Base-by-base conservation (phyloP, 2,329 filamentous ascomycete genomes). In the Dactylellina haptotyla region DNA sequence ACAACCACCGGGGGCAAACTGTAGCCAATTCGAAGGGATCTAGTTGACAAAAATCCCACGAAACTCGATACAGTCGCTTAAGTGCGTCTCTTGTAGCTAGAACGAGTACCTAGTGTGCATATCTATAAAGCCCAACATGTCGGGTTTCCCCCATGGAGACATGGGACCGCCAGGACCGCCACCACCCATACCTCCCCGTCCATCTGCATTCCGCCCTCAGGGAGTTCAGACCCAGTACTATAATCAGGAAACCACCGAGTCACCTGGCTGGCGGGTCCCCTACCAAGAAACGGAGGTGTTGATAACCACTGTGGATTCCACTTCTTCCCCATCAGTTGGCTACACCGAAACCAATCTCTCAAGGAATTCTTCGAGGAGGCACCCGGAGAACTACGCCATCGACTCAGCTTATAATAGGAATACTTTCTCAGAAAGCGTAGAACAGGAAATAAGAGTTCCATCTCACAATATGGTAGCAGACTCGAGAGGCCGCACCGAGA, bases 231-330 rank as follows among this genome's bases (percentile, higher is more conserved):
- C 46, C n/a, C 26, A 45, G 39, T 72, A 64, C 45, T 59, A 58
- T 37, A 28, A 61, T 30, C 67, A 72, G 26, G 67, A 72, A 43
- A 72, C 32, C 1, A 48, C 51, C 67, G 67, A 72, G 28, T 53
- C 67, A 53, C 37, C 59, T 39, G 53, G 58, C 2, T 72, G 59
- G 53, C 58, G 67, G 59, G 50, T 72, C 9, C 67, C 67, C 53
- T 72, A 72, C 67, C 67, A 72, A 18, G 67, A 72, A 54, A 72
- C 67, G 2, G 67, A 72, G 34, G 67, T 72, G 53, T 65, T 72
- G 53, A 72, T 72, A 72, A 65, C 30, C 26, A 59, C 58, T 34
- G 66, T 72, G 39, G 58, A 72, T 34, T 51, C 57, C 45, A 51
- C n/a, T n/a, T n/a, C n/a, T n/a, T n/a, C 25, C 34, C 39, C 48